Percentiles rank a stretch among this genome's conserved stretches.
phyloP scores from a whole-genome alignment of 2,329 filamentous ascomycete genomes.

The Camillea tinctor region DNA sequence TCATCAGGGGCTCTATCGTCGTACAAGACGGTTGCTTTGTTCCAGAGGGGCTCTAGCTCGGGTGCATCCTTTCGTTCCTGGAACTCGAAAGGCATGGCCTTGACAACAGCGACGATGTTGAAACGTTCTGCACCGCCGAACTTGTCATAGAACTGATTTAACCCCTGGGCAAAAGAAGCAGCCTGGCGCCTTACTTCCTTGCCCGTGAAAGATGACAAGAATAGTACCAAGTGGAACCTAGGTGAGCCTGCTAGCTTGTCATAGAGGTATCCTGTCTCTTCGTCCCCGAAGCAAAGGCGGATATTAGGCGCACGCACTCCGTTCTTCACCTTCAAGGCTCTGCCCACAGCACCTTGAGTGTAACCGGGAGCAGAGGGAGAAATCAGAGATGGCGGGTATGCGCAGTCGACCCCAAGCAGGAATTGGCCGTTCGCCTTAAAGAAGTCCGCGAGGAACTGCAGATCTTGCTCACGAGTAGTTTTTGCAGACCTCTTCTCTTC shows the following conservation, averaged over 20 bases:
- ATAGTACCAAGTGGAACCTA: slow-evolving; percentile 32
- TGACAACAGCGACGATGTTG: slow-evolving; percentile 30
- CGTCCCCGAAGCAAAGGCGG: slow-evolving; percentile 24
- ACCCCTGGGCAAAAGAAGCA: slow-evolving; percentile 17
- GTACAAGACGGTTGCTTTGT: slow-evolving; percentile 7
- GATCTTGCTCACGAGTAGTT: slow-evolving; percentile 6
- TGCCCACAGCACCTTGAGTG: not conserved
- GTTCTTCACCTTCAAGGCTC: slow-evolving; percentile 16
- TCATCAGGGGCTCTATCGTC: slow-evolving; percentile 19
- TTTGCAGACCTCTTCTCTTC: slow-evolving; percentile 4
- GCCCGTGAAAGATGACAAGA: slow-evolving; percentile 24
- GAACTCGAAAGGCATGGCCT: slow-evolving; percentile 26
- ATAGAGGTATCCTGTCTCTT: slow-evolving; percentile 32
- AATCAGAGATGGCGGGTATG: slow-evolving; percentile 17
- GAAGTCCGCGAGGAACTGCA: slow-evolving; percentile 25
- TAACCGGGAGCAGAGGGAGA: slow-evolving; percentile 5
- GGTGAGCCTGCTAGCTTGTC: slow-evolving; percentile 27
- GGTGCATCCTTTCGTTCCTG: not conserved
- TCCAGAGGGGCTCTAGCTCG: slow-evolving; percentile 5
- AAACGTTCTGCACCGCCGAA: slow-evolving; percentile 28
- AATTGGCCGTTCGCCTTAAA: slow-evolving; percentile 28
- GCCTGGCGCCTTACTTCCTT: slow-evolving; percentile 9
- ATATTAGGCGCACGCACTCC: slow-evolving; percentile 34
- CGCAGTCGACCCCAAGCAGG: slow-evolving; percentile 28
- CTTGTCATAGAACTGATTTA: slow-evolving; percentile 23